These are phyloP conservation scores for Ceratocystis diversiconidia DNA, from an alignment of 2,329 filamentous ascomycete genomes.

Conservation along the genomic window DNA sequence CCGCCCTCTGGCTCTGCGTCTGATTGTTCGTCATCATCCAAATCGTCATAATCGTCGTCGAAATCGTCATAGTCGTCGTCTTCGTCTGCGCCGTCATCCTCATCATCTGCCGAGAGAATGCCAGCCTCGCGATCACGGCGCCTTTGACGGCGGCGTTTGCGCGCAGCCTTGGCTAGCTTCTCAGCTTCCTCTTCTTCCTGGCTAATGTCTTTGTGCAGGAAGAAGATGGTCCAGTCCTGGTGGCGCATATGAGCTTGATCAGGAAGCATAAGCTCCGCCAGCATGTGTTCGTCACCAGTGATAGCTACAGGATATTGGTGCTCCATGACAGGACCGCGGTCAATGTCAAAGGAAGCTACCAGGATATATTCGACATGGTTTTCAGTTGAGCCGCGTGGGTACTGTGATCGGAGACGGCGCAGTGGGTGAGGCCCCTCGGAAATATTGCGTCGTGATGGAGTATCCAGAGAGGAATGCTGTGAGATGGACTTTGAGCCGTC, in stretches of 20 bases:
- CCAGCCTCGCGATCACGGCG: conserved; percentile 38
- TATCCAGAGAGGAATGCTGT: conserved; percentile 43
- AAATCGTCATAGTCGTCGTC: conserved; percentile 38
- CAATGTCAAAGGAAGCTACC: conserved; percentile 93
- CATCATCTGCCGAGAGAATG: conserved; percentile 30
- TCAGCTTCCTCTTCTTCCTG: conserved; percentile 69
- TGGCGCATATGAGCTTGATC: conserved; percentile 90
- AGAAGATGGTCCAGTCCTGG: conserved; percentile 99
- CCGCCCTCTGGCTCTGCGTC: conserved; percentile 53
- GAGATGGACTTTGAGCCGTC: conserved; percentile 40
- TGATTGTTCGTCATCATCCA: conserved; percentile 33
- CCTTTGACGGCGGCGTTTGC: conserved; percentile 37
- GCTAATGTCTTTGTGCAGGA: conserved; percentile 86
- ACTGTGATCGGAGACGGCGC: conserved; percentile 55
- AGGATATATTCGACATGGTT: conserved; percentile 99
- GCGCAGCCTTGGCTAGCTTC: conserved; percentile 39
- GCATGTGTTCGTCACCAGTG: conserved; percentile 92
- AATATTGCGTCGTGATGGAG: conserved; percentile 35
- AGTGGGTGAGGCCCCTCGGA: conserved; percentile 34
- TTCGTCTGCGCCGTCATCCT: conserved; percentile 31
- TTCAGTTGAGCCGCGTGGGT: conserved; percentile 57
- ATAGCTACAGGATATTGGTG: conserved; percentile 93
- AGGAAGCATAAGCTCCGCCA: conserved; percentile 95
- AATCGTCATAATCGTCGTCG: conserved; percentile 28
- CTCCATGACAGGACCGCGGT: conserved; percentile 92